Evolutionary conservation across 176 grass and related monocot genomes (phyloP).

Genomic region (Aegilops bicornis): DNA sequence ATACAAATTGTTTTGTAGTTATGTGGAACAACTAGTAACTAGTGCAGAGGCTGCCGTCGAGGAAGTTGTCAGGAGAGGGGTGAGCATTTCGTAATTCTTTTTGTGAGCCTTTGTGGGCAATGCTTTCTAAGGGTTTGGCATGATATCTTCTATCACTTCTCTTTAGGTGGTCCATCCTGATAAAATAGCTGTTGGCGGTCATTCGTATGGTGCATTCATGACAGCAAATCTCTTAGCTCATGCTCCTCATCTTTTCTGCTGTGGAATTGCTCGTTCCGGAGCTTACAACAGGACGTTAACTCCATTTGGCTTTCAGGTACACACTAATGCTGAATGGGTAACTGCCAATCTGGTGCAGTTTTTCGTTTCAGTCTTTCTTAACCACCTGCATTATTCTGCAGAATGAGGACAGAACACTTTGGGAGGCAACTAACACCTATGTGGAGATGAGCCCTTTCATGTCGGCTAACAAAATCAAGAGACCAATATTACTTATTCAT

Average conservation of each 20-base stretch:
- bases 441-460: constrained; percentile 99
- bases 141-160: constrained; percentile 15
- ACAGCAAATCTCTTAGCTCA: constrained; percentile 98
- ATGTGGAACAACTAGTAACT: constrained; percentile 87
- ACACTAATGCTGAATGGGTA: neutral
- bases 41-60: constrained; percentile 95
- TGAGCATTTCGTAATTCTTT: constrained; percentile 39
- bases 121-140: neutral
- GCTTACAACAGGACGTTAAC: constrained; percentile 99
- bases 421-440: constrained; percentile 87
- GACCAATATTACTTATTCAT: constrained; percentile 96
- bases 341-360: neutral
- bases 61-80: constrained; percentile 91
- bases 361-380: constrained; percentile 1
- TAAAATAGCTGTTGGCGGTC: constrained; percentile 97
- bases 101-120: neutral
- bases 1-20: constrained; percentile 52
- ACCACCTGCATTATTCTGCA: constrained; percentile 34
- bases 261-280: constrained; percentile 92
- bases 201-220: constrained; percentile 99
- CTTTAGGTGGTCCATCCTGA: constrained; percentile 81
- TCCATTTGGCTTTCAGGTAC: constrained; percentile 99
- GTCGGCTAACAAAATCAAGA: constrained; percentile 96
- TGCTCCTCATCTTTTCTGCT: constrained; percentile 96
- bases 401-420: constrained; percentile 99